Evolutionary conservation across 140 eudicot species (phyloP), one percentile per base, ranked within the genome.

Genomic region (Stevia rebaudiana): DNA sequence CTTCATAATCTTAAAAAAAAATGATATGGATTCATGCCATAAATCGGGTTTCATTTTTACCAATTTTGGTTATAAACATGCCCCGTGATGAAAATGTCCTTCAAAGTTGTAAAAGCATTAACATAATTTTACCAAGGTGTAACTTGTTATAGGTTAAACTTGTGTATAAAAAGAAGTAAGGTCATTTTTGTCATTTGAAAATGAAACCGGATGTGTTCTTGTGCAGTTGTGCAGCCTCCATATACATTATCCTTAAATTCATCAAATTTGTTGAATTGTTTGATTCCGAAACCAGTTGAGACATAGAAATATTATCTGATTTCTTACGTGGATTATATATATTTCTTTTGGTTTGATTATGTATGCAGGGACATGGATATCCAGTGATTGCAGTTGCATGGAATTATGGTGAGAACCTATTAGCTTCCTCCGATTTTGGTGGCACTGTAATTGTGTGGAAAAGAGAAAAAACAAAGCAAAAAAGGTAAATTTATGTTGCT

Each of bases 361-460:
- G 28, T 35, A 6, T 71, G 72, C 81, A 92, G 99, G 99, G 97
- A 16, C 97, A 94, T 79, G 81, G 99, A 59, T 94, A 90, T 58
- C 81, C 99, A 4, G 99, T 86, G 43, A 82, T 94, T 46, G 99
- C 88, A 23, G 83, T 94, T 73, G 87, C 99, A 63, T 88, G 97
- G 97, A 94, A 94, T 76, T 79, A 85, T 51, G 99, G 97, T 64
- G 99, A 94, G 83, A 94, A 88, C 49, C 78, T 88, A 65, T 76
- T 94, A 80, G 99, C 99, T 10, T 81, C 99, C 23, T 85, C 99
- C 36, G 97, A 94, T 89, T 94, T 90, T 76, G 95, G 88, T 49
- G 99, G 99, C 69, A 94, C 95, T 61, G 99, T 94, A 46, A 94
- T 88, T 69, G 99, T 94, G 46, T 94, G 97, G 97, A 94, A 88